Conservation (phyloP, 768 basidiomycete species). For the Leccinellum luteum region DNA sequence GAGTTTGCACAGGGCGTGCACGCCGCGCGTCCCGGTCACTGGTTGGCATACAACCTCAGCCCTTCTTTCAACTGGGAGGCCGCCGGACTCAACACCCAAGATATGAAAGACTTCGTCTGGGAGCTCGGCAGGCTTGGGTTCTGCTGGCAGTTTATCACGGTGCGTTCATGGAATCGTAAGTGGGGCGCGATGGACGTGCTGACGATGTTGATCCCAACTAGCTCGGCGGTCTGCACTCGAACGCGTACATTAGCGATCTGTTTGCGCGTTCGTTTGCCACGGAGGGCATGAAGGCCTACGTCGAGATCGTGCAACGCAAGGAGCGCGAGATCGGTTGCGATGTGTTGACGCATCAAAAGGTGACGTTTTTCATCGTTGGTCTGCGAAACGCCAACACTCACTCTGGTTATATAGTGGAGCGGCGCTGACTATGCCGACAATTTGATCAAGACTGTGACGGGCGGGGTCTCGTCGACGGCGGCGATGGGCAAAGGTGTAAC, state of each 20-base stretch:
- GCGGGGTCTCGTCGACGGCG: conserved; percentile 94
- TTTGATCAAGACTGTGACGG: conserved; percentile 93
- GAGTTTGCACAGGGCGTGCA: conserved; percentile 92
- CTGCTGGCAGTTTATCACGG: conserved; percentile 99
- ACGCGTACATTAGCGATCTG: conserved; percentile 92
- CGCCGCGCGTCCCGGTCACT: conserved; percentile 78
- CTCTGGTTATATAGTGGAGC: conserved; percentile 68
- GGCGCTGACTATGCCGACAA: conserved; percentile 93
- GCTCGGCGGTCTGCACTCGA: conserved; percentile 97
- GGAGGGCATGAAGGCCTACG: conserved; percentile 99
- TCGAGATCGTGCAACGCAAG: conserved; percentile 87
- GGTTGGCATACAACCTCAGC: conserved; percentile 95
- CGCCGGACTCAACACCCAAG: conserved; percentile 79
- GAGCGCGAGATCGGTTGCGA: conserved; percentile 94
- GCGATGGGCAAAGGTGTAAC: conserved; percentile 99
- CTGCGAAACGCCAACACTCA: neutral
- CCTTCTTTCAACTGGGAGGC: conserved; percentile 95
- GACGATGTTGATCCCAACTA: conserved; percentile 30
- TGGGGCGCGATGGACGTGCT: conserved; percentile 1
- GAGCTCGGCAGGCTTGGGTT: conserved; percentile 93
- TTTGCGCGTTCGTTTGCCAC: conserved; percentile 87
- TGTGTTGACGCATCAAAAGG: conserved; percentile 96
- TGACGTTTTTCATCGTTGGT: conserved; percentile 32
- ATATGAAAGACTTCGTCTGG: conserved; percentile 92
- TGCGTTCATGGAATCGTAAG: conserved; percentile 36